Evolutionary conservation across 306 rosid species (phyloP).

Genomic region (Malus sieversii): DNA sequence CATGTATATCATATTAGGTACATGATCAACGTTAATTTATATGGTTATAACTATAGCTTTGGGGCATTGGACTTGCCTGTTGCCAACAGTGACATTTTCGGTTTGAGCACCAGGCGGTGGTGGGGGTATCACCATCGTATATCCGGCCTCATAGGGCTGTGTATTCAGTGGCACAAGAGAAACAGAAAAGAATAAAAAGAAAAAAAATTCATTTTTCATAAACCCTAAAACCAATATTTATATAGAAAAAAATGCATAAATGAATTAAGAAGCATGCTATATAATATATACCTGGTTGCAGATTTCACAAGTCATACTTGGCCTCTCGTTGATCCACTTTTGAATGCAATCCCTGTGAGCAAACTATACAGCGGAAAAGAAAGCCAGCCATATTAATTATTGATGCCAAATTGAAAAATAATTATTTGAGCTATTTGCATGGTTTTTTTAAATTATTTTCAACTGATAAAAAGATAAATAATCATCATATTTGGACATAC

Average conservation of each 20-base stretch:
- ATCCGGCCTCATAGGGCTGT: neutral
- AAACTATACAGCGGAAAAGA: conserved; percentile 26
- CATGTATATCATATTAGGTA: neutral
- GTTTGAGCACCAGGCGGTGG: neutral
- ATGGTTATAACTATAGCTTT: neutral
- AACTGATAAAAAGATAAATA: neutral
- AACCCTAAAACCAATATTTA: neutral
- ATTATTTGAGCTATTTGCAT: neutral
- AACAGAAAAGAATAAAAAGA: neutral
- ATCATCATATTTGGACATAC: no score
- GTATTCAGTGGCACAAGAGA: neutral
- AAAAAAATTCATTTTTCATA: neutral
- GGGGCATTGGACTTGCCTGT: neutral
- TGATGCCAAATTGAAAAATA: neutral
- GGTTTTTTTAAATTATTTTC: neutral
- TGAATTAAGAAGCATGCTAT: neutral
- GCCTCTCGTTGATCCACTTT: conserved; percentile 67
- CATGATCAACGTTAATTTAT: neutral
- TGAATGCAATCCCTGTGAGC: conserved; percentile 83
- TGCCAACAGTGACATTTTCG: neutral
- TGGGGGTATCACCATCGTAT: neutral
- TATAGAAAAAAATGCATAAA: neutral
- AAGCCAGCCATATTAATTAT: neutral
- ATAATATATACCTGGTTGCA: conserved; percentile 56
- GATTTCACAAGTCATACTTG: conserved; percentile 57